Evolutionary conservation across 352 stramenopile species (phyloP), one percentile per base, ranked within the genome.

Genomic region (Peronospora farinosa): DNA sequence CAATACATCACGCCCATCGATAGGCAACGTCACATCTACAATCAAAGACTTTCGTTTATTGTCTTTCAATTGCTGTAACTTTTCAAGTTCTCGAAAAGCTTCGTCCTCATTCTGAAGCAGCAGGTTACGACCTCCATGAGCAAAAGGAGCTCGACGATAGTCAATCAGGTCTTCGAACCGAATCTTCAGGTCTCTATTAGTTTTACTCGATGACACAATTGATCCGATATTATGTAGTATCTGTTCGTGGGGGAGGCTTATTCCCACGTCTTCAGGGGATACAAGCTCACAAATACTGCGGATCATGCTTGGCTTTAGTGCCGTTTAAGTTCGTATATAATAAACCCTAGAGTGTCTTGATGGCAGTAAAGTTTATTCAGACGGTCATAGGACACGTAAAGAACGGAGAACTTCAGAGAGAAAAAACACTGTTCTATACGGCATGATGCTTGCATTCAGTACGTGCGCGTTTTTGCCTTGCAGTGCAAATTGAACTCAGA

Each of bases 401-500:
- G 4, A 23, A 23, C 2, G 21, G 21, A 23, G 21, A 23, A 23
- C 21, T 23, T 23, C 21, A 23, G 21, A 4, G 4, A 23, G 21
- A 23, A 23, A 4, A 23, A 4, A n/a, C 21, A 23, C 21, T 23
- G 2, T 23, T 23, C 2, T 23, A 4, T 23, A 23, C 21, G 21
- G 21, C 4, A 23, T 23, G 4, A 23, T 23, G 2, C 21, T 23
- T 23, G 21, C 21, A 23, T 23, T 23, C 21, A 23, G 21, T 23
- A n/a, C 73, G 17, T 60, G 60, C 2, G 46, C 78, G 19, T 76
- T 64, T 13, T 95, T n/a, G 79, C 51, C 66, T 77, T 3, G 63
- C 82, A 37, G 92, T 94, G 81, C 82, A 78, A 78, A n/a, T 75
- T 11, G 77, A 81, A 8, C 68, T 73, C 21, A 88, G 92, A 67